phyloP scores from a whole-genome alignment of 768 basidiomycete genomes.

The Russula sp. region DNA sequence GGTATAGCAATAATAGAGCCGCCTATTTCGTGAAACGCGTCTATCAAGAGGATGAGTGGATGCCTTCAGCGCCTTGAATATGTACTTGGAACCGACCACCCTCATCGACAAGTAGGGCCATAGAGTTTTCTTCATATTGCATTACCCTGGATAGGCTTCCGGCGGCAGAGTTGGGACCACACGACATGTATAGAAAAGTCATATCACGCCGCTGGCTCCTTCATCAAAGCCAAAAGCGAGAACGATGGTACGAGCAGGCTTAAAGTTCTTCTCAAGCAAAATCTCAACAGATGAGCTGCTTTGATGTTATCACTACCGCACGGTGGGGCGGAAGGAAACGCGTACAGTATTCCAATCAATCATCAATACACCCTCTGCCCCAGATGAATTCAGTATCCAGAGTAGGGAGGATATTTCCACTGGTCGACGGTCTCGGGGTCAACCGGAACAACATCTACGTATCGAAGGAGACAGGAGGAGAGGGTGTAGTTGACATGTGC shows the following conservation, averaged over 20 bases:
- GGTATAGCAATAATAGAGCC: conserved; percentile 52
- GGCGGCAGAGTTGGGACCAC: neutral
- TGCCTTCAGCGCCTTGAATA: no score
- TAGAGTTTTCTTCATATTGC: conserved; percentile 62
- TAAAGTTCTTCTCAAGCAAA: conserved; percentile 35
- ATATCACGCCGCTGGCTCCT: conserved; percentile 30
- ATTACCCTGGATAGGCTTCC: conserved; percentile 42
- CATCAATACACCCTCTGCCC: conserved; percentile 34
- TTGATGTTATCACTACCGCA: neutral
- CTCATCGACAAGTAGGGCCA: conserved; percentile 84
- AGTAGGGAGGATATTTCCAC: conserved; percentile 61
- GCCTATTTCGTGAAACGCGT: conserved; percentile 44
- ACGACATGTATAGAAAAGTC: neutral
- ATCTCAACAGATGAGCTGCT: conserved; percentile 35
- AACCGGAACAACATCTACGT: conserved; percentile 65
- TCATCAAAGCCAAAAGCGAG: conserved; percentile 39
- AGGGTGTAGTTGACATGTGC: conserved; percentile 23
- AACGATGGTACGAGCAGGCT: conserved; percentile 33
- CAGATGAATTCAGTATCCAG: conserved; percentile 42
- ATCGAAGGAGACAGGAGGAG: neutral
- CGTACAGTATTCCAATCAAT: conserved; percentile 33
- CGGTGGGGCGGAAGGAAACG: neutral
- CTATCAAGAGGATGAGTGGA: conserved; percentile 28
- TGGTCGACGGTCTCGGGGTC: conserved; percentile 47
- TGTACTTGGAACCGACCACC: conserved; percentile 46